A percentile compares a stretch with the other conserved stretches of the same genome.
phyloP scores from a whole-genome alignment of 495 filamentous ascomycete genomes.

The Pseudoneurospora amorphoporcata region DNA sequence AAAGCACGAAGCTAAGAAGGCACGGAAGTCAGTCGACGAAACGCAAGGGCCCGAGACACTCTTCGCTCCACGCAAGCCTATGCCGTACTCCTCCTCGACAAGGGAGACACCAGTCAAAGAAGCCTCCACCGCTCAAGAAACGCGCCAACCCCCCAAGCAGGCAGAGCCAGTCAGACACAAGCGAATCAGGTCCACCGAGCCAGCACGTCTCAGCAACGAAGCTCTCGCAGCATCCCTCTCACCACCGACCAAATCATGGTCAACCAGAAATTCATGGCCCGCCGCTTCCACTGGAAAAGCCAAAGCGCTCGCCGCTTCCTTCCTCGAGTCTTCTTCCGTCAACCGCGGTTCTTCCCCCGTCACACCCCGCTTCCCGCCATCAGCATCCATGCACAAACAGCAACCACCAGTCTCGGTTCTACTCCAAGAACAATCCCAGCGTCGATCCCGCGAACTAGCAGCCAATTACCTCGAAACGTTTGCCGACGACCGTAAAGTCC shows the following conservation, averaged over 20 bases:
- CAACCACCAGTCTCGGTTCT: neutral
- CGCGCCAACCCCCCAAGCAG: neutral
- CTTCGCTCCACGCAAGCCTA: neutral
- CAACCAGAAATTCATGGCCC: neutral
- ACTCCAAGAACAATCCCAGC: neutral
- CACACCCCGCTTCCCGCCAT: neutral
- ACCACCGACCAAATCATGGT: neutral
- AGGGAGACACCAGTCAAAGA: neutral
- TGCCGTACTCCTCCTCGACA: neutral
- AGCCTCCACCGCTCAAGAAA: neutral
- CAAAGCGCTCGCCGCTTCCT: neutral
- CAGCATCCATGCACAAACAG: neutral
- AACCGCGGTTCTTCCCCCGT: neutral
- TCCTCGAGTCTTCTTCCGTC: neutral
- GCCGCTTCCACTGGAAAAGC: neutral
- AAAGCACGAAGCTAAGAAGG: neutral
- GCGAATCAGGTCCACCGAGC: conserved; percentile 2
- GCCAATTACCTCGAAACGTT: neutral
- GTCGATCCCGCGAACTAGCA: neutral
- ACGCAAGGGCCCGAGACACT: neutral
- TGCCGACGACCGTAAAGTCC: neutral
- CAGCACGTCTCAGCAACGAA: neutral
- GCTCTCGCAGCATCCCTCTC: neutral
- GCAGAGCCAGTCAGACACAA: neutral
- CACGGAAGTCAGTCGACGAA: neutral